Evolutionary conservation across 305 asterid species (phyloP).

Genomic region (Withania somnifera): DNA sequence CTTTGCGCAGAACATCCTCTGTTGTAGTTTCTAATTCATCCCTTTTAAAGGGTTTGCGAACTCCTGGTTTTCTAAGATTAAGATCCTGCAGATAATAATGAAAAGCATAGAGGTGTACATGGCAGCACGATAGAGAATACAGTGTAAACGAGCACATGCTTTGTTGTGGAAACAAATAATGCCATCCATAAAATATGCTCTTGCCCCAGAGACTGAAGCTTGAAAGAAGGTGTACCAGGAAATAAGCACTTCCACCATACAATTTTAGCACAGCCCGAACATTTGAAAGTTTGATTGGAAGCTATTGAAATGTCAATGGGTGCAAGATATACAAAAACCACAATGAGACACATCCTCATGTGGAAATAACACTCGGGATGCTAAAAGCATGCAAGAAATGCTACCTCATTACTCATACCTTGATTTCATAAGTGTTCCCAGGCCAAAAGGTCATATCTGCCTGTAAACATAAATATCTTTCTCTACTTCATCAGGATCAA

Average conservation of each 20-base stretch:
- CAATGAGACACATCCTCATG: neutral
- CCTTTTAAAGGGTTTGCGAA: slow-evolving; percentile 43
- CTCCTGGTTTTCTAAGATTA: slow-evolving; percentile 62
- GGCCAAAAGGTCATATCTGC: slow-evolving; percentile 46
- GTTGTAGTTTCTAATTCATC: slow-evolving; percentile 57
- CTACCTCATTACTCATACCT: slow-evolving; percentile 32
- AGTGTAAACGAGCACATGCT: neutral
- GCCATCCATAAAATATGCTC: neutral
- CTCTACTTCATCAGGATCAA: slow-evolving; percentile 42
- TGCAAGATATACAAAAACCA: neutral
- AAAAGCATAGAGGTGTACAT: slow-evolving; percentile 5
- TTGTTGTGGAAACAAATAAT: neutral
- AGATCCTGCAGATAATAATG: slow-evolving; percentile 47
- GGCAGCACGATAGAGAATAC: slow-evolving; percentile 6
- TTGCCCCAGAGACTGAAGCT: neutral
- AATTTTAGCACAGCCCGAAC: neutral
- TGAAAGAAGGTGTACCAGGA: neutral
- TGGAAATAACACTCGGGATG: neutral
- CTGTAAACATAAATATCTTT: slow-evolving; percentile 52
- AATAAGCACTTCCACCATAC: neutral
- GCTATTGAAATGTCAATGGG: neutral
- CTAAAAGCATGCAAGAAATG: neutral
- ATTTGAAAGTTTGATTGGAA: neutral
- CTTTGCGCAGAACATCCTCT: slow-evolving; percentile 54
- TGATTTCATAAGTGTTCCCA: slow-evolving; percentile 47